These are phyloP conservation scores for Wallacemonas sp. DNA, from an alignment of 208 protist species.

Conservation along the genomic window DNA sequence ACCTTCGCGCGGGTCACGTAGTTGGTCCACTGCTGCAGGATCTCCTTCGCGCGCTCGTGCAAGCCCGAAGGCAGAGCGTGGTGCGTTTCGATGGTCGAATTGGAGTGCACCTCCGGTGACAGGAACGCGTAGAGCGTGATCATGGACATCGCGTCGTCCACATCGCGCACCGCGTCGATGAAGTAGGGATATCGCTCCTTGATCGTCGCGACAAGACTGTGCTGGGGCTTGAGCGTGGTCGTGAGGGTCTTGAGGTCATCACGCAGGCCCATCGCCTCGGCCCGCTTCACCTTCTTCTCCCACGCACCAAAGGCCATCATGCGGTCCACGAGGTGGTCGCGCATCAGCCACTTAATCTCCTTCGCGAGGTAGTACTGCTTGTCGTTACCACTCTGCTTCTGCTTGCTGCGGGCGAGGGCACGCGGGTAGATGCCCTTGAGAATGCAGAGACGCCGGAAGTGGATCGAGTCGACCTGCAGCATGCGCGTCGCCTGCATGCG, in stretches of 20 bases:
- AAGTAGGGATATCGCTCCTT: slow-evolving; percentile 98
- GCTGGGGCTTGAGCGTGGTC: slow-evolving; percentile 77
- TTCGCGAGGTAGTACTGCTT: slow-evolving; percentile 98
- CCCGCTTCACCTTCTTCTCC: slow-evolving; percentile 92
- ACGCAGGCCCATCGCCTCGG: slow-evolving; percentile 64
- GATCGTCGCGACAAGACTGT: slow-evolving; percentile 94
- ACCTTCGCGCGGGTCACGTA: slow-evolving; percentile 83
- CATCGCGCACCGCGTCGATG: slow-evolving; percentile 94
- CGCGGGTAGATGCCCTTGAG: slow-evolving; percentile 99
- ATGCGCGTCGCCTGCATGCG: slow-evolving; percentile 91
- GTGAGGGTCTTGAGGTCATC: slow-evolving; percentile 72
- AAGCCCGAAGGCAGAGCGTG: slow-evolving; percentile 81
- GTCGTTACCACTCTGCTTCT: slow-evolving; percentile 92
- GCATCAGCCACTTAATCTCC: slow-evolving; percentile 97
- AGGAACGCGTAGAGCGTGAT: slow-evolving; percentile 94
- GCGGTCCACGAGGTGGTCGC: slow-evolving; percentile 96
- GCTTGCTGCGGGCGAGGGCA: slow-evolving; percentile 93
- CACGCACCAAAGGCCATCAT: slow-evolving; percentile 95
- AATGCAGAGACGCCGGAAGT: slow-evolving; percentile 97
- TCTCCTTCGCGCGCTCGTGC: slow-evolving; percentile 60
- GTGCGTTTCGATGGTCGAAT: slow-evolving; percentile 75
- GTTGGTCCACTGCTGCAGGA: slow-evolving; percentile 74
- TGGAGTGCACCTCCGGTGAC: slow-evolving; percentile 68
- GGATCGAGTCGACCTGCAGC: slow-evolving; percentile 92
- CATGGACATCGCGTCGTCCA: slow-evolving; percentile 97